Conservation (phyloP, 2,329 filamentous ascomycete species). For the Emmonsiellopsis sp. region DNA sequence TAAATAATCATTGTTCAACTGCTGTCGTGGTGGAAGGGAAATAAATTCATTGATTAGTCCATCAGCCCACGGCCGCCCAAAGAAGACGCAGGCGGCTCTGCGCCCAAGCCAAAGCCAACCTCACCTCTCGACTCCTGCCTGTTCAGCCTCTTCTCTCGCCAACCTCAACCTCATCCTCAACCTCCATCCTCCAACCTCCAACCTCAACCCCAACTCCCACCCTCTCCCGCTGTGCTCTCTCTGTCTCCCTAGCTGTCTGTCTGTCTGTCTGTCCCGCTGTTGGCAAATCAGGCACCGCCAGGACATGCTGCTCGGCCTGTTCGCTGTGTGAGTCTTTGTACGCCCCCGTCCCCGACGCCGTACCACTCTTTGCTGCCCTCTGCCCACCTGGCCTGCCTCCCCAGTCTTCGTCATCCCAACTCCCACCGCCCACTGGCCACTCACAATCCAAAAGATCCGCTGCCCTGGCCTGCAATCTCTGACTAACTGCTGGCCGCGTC, state of each 20-base stretch:
- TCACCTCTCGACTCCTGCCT: not conserved
- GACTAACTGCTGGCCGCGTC: not conserved
- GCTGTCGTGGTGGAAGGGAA: too few relatives aligned
- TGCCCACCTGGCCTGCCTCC: not conserved
- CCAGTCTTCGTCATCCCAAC: constrained; percentile 1
- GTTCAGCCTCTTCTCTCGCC: not conserved
- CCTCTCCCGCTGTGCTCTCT: not conserved
- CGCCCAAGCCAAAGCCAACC: not conserved
- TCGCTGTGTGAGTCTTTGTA: constrained; percentile 11
- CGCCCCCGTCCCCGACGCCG: constrained; percentile 11
- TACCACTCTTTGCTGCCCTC: constrained; percentile 10
- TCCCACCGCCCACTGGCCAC: not conserved
- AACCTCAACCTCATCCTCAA: not conserved
- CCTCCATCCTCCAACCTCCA: not conserved
- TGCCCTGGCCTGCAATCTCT: not conserved
- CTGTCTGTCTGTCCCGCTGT: not conserved
- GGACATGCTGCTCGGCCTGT: constrained; percentile 6
- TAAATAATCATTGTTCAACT: too few relatives aligned
- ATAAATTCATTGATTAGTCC: too few relatives aligned
- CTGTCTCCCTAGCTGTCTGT: not conserved
- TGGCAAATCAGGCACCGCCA: not conserved
- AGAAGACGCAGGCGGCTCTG: too few relatives aligned
- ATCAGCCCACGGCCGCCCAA: too few relatives aligned
- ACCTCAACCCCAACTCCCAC: not conserved
- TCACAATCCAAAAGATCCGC: not conserved